Evolutionary conservation across 129 eudicot genomes (phyloP), one percentile per base, ranked within the genome.

Genomic region (Mikania micrantha): DNA sequence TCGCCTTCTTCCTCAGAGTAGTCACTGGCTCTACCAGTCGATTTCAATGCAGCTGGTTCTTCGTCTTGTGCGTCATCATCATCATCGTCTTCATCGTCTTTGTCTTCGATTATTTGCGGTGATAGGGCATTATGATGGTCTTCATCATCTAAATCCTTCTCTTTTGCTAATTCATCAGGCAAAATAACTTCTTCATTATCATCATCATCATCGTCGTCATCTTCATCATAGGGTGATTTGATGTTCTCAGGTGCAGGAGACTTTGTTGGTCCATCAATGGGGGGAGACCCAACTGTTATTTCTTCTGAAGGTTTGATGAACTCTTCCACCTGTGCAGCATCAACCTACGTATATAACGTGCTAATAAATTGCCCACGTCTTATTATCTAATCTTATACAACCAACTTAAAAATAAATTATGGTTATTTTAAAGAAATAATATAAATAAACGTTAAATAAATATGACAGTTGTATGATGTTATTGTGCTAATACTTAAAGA

Each of bases 281-380:
- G 31, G 24, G 32, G 61, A 42, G 79, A 74, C 56, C 67, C 73
- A 21, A 56, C 10, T 42, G 74, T 31, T 66, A 74, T 42, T 74
- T 74, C 79, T 66, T 57, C 74, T 0, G 74, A 66, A 56, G 74
- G 61, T 66, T 66, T 58, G 21, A 39, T 44, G 39, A 74, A 66
- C 49, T 74, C 79, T 66, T 66, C 79, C 60, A 74, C 79, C 9
- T 66, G 73, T 45, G 49, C 9, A 66, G 36, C 79, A 56, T 74
- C 74, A 42, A 74, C 73, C 73, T 74, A 66, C 1, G 67, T 31
- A 32, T 32, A 32, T 32, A 28, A 28, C n/a, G n/a, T n/a, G n/a
- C 36, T 32, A 32, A 32, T 32, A 3, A 32, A 32, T 1, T 32
- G 0, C 7, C 7, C 36, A 32, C 36, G 0, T 32, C 6, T 32